Evolutionary conservation across 2,329 filamentous ascomycete genomes (phyloP).

Genomic region (Raffaelea albimanens): DNA sequence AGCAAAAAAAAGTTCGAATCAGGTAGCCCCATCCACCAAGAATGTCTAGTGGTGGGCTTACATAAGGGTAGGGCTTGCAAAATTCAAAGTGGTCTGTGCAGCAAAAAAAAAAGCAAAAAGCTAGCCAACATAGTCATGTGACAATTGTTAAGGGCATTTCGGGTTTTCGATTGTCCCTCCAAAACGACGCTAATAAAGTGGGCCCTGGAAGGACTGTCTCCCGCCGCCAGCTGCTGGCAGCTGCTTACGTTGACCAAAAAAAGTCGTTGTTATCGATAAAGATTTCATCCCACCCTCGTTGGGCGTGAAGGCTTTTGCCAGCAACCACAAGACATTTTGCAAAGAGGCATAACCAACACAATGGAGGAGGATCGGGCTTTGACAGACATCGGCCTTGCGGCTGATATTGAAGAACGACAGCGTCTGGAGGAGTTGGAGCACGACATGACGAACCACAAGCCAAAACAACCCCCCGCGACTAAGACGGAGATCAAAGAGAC

Average conservation of each 20-base stretch:
- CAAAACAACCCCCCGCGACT: background rate
- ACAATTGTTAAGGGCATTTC: background rate
- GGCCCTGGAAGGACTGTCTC: too few relatives aligned
- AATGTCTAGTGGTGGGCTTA: conserved; percentile 11
- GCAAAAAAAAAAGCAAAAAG: too few relatives aligned
- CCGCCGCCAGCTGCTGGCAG: conserved; percentile 7
- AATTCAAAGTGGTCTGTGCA: conserved; percentile 4
- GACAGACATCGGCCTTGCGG: conserved; percentile 60
- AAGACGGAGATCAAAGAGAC: background rate
- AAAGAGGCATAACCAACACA: background rate
- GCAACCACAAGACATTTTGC: too few relatives aligned
- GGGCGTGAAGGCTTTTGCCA: too few relatives aligned
- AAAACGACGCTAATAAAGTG: background rate
- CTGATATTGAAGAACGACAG: conserved; percentile 44
- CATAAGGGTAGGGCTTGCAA: conserved; percentile 13
- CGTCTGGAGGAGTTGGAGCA: conserved; percentile 23
- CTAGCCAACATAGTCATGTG: background rate
- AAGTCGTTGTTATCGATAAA: too few relatives aligned
- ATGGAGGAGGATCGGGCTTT: conserved; percentile 73
- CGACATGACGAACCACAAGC: background rate
- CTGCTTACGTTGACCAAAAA: background rate
- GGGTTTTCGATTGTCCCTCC: background rate
- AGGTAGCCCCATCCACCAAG: background rate
- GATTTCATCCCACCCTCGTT: too few relatives aligned
- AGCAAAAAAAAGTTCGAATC: conserved; percentile 11